Percentiles rank a stretch among this genome's conserved stretches.
phyloP scores from a whole-genome alignment of 2,329 filamentous ascomycete species.

The Verticillium albo-atrum region DNA sequence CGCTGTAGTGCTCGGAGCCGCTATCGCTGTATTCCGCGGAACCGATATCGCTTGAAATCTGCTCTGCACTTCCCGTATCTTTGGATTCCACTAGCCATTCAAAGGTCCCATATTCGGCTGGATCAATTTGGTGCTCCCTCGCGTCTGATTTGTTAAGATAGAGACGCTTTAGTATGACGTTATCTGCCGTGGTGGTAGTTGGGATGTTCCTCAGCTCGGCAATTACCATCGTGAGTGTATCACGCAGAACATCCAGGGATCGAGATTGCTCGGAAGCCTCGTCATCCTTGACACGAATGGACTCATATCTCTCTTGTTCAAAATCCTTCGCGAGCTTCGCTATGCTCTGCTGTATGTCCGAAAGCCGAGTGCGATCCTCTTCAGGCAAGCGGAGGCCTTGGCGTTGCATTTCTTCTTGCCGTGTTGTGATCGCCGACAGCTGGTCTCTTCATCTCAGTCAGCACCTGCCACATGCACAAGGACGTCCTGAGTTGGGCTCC shows the following conservation, averaged over 20 bases:
- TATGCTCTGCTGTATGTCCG: neutral
- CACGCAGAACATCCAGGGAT: neutral
- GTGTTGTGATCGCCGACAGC: neutral
- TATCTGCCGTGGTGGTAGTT: neutral
- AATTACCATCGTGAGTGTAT: neutral
- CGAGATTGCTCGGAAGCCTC: neutral
- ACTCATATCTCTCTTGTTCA: neutral
- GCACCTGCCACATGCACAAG: neutral
- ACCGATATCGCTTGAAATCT: neutral
- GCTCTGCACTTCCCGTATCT: neutral
- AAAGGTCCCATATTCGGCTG: neutral
- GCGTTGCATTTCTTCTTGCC: neutral
- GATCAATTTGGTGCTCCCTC: neutral
- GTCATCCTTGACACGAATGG: neutral
- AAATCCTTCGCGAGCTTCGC: neutral
- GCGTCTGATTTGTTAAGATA: neutral
- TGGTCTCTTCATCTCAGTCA: neutral
- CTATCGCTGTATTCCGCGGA: neutral
- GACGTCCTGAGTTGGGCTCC: neutral
- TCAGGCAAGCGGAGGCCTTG: neutral
- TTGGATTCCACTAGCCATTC: neutral
- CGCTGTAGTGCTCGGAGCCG: neutral
- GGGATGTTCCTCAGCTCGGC: neutral
- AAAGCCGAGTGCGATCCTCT: neutral
- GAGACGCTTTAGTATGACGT: neutral